Base-by-base conservation (phyloP, 306 rosid species). In the Comarum palustre region DNA sequence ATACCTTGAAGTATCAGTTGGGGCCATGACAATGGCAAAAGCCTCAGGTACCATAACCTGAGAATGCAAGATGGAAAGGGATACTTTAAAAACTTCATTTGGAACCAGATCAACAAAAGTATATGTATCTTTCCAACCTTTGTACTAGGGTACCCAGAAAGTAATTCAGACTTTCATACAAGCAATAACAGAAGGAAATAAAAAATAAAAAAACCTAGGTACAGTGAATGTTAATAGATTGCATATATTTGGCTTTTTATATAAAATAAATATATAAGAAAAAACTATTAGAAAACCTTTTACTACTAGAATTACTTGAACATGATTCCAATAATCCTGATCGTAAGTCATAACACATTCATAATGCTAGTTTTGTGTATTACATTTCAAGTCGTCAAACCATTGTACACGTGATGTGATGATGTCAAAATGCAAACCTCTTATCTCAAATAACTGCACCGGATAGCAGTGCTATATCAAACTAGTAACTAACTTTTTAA, bases 41-140 rank as follows among this genome's bases (percentile, higher is more conserved):
- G 92, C 98, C 86, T 92, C 92, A 2, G 96, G 91, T 73, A 88
- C 75, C 98, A 90, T 90, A 38, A 71, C 75, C 95, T 92, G 87
- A 59, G 72, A 69, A 61, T 57, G 31, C 39, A 72, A 78, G 34
- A 60, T 27, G 42, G 55, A 74, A 69, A 73, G 3, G 32, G 59
- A 64, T 73, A 46, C 32, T 22, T 64, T 27, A 42, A 66, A 24
- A 75, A 69, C 51, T 43, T 17, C 46, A 38, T 22, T 8, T 17
- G 32, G 41, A 54, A 50, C 32, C 51, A 77, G 66, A 60, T 19
- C 12, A 32, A 4, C 20, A 27, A 8, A 4, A 67, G 38, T 55
- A 50, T 6, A 67, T 43, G 54, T 27, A 24, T 15, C 8, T 15
- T 41, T 45, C 8, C 71, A 24, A 6, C 19, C 14, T 25, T 15